Evolutionary conservation across 2,329 filamentous ascomycete genomes (phyloP), one percentile per base, ranked within the genome.

Genomic region (Microcera coccophila): DNA sequence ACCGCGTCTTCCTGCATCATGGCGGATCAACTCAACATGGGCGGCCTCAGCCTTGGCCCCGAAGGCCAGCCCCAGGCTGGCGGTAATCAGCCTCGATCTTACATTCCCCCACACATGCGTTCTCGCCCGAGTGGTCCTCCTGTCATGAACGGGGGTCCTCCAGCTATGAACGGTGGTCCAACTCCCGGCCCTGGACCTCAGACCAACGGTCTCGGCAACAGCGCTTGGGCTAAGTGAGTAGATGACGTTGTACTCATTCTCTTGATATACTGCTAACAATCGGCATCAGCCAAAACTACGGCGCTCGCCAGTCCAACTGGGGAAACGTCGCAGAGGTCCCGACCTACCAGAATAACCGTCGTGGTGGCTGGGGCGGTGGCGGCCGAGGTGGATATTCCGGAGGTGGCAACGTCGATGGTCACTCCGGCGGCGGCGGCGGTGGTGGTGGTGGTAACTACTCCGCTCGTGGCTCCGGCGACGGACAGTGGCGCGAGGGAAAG

Each of bases 401-500:
- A 39, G 66, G 67, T 45, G 65, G 68, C 59, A 54, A 58, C 47
- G 57, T 58, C 29, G 76, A 82, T 57, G 82, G 85, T 60, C 90
- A 90, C 61, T 93, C 89, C 66, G 93, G 91, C 62, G 91, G 96
- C 62, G 91, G 96, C 62, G 64, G 66, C 34, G 71, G 75, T 48
- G 74, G 73, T 48, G 75, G 76, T 47, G 71, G 74, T 49, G 69
- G 71, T 46, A 72, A 71, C 51, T 72, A 75, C 55, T 58, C 76
- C 62, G 76, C 82, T 60, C 83, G 86, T 61, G 90, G 90, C 60
- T 94, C 90, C 65, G 93, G 93, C 61, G 93, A 97, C 63, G 93
- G 93, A 62, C 84, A 89, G 74, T 98, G 93, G 93, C 83, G 84
- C 62, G 91, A 97, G 56, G 93, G 93, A 69, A 95, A 97, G 78